phyloP scores from a whole-genome alignment of 1,139 yeast genomes.

The Yamadazyma blattariae region DNA sequence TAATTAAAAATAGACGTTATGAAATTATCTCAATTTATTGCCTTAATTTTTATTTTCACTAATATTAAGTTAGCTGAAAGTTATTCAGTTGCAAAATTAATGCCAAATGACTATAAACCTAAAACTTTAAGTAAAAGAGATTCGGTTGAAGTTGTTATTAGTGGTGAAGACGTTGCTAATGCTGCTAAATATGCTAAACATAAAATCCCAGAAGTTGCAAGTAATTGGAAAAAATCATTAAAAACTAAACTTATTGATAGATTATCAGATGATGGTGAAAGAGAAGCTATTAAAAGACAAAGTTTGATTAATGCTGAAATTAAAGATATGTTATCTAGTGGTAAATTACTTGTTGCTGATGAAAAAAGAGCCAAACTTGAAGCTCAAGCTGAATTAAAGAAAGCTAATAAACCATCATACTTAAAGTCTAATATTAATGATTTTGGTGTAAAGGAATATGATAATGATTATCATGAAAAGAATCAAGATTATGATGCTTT shows the following conservation, averaged over 20 bases:
- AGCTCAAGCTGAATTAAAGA: not conserved
- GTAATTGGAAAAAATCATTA: conserved; percentile 31
- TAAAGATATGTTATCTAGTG: not conserved
- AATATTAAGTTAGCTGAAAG: not conserved
- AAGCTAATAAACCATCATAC: not conserved
- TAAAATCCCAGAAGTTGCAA: conserved; percentile 20
- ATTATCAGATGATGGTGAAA: conserved; percentile 3
- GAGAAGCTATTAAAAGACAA: not conserved
- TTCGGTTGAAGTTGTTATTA: conserved; percentile 22
- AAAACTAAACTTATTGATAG: conserved; percentile 24
- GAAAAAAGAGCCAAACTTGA: not conserved
- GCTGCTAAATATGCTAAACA: conserved; percentile 20
- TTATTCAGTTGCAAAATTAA: not conserved
- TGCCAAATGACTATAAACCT: not conserved
- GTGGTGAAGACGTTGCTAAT: conserved; percentile 23
- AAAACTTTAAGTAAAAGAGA: conserved; percentile 7
- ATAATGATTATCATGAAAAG: not conserved
- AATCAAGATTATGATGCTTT: not conserved
- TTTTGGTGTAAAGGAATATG: not conserved
- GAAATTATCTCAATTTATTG: too few relatives aligned
- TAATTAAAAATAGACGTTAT: not conserved
- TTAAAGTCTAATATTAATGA: not conserved
- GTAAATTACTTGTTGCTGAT: not conserved
- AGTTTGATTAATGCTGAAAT: not conserved
- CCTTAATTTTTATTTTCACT: not conserved